Base-by-base conservation (phyloP, 441 rosid species). In the Erodium texanum region DNA sequence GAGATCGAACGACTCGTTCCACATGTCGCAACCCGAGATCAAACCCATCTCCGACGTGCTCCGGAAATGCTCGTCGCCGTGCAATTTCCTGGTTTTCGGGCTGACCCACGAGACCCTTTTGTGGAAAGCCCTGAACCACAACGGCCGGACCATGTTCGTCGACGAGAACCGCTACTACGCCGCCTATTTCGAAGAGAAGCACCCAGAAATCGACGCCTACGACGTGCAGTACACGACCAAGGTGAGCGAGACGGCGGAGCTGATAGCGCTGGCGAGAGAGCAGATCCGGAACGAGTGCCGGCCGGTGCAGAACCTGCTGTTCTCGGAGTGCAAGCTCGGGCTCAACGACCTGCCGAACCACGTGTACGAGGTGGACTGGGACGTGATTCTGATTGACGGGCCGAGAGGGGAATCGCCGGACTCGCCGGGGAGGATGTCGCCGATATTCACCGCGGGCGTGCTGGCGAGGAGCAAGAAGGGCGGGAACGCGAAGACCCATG, bases 161-260 rank as follows among this genome's bases (percentile, higher is more conserved):
- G 97, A 93, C 0, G 98, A 93, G 77, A 93, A 93, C 59, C 84
- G 98, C 1, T 93, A 93, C 77, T 93, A 93, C 68, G 98, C 97
- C 0, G 97, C 97, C 0, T 93, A 90, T 66, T 84, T 71, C 65
- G 98, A 93, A 75, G 90, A 90, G 68, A 59, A 85, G 61, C 95
- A 93, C 64, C 98, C 97, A 0, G 96, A 90, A 69, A 73, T 90
- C 19, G 96, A 93, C 0, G 97, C 86, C 0, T 90, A 83, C 68
- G 96, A 93, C 34, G 95, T 93, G 6, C 95, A 89, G 61, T 93
- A 93, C 89, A 89, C 93, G 0, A 93, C 97, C 0, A 90, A 84
- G 75, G 76, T 82, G 19, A 27, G 29, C 29, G 29, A 27, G 29
- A 27, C 29, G 29, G 29, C 29, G 29, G 29, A 27, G 29, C 29